Conservation (phyloP, 2,329 filamentous ascomycete genomes). For the Teratosphaeria nubilosa region DNA sequence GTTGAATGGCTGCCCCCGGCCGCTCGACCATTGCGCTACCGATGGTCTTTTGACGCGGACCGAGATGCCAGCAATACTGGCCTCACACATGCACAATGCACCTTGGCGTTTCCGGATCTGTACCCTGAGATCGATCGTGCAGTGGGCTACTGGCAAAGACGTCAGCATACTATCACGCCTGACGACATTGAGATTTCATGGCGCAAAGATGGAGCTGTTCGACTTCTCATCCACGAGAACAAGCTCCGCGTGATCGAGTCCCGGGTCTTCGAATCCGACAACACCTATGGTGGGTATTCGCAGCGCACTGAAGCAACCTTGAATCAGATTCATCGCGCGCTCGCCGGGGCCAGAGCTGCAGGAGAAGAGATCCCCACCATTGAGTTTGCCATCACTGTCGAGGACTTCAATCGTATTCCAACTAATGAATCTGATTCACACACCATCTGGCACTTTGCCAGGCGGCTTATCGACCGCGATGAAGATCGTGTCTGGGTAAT, state of each 20-base stretch:
- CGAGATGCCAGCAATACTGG: constrained; percentile 20
- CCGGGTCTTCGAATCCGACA: neutral
- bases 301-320: constrained; percentile 27
- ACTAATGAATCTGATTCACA: constrained; percentile 19
- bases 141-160: constrained; percentile 14
- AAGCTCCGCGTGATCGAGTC: constrained; percentile 8
- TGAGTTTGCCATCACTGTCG: constrained; percentile 4
- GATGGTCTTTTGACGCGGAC: constrained; percentile 5
- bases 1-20: neutral
- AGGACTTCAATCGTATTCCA: constrained; percentile 2
- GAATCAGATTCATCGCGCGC: constrained; percentile 39
- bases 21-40: neutral
- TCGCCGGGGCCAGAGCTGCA: constrained; percentile 36
- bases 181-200: constrained; percentile 18
- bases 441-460: constrained; percentile 33
- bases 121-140: constrained; percentile 24
- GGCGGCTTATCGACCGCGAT: constrained; percentile 20
- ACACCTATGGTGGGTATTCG: neutral
- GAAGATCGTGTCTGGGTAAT: constrained; percentile 38
- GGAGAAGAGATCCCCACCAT: neutral
- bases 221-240: constrained; percentile 28
- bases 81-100: constrained; percentile 21
- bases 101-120: constrained; percentile 23
- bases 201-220: constrained; percentile 24
- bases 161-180: constrained; percentile 14